Evolutionary conservation across 2,329 filamentous ascomycete species (phyloP), one percentile per base, ranked within the genome.

Genomic region (Fonsecaea pedrosoi): DNA sequence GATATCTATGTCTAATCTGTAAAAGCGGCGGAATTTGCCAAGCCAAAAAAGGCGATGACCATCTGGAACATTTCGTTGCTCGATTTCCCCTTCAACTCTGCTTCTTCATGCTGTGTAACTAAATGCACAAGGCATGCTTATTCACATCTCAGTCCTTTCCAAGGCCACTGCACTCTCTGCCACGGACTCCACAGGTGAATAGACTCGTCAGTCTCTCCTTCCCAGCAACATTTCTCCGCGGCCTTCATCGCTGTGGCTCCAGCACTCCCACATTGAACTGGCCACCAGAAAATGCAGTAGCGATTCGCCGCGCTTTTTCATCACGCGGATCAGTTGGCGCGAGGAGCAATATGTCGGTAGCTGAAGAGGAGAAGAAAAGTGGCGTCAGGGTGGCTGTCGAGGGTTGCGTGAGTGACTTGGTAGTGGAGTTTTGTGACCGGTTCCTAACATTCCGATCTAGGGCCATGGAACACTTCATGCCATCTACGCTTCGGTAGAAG

Each of bases 381-480:
- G 62, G 60, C 7, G 64, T 96, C 67, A 89, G 92, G 64, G 84
- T 97, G 69, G 94, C 93, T 21, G 82, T 96, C 5, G 91, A 96
- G 82, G 94, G 94, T 73, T 97, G 94, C 77, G 91, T 94, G 82
- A 79, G 90, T 82, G 40, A 21, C 3, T n/a, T 8, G 10, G 65
- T 9, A 54, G 45, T 61, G 42, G 13, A 48, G 34, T 32, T 58
- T 68, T 34, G 50, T 37, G 15, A 10, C 30, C n/a, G 56, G 50
- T 13, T n/a, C 25, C 66, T 45, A 54, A 66, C 57, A 48, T 65
- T 37, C 35, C 62, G 18, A 53, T 18, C 34, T 60, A 95, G 92
- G 94, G 94, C 66, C 95, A 99, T 80, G 95, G 95, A 70, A 92
- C 90, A 0, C 87, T 99, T 60, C 87, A 98, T 77, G 91, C 92